Evolutionary conservation across 345 rosid species (phyloP).

Genomic region (Firmiana major): DNA sequence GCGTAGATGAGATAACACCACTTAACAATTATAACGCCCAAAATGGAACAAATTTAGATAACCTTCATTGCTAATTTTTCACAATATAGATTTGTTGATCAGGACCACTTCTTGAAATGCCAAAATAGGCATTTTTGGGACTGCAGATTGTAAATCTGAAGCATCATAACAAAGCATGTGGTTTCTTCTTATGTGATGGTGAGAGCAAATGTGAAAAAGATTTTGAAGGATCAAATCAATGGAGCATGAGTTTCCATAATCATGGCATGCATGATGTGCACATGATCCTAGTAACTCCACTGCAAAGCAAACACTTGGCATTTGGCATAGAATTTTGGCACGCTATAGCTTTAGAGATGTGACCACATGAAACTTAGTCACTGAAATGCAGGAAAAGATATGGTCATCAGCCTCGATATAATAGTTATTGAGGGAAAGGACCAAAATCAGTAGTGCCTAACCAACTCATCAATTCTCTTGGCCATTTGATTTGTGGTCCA

Average conservation of each 20-base stretch:
- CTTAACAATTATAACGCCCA: neutral
- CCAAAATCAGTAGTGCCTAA: neutral
- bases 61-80: neutral
- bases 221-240: neutral
- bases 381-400: neutral
- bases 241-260: neutral
- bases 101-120: neutral
- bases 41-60: neutral
- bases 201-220: neutral
- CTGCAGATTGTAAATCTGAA: neutral
- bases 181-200: neutral
- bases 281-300: constrained; percentile 18
- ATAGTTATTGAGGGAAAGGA: neutral
- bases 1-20: too few species aligned
- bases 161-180: constrained; percentile 14
- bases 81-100: neutral
- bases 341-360: neutral
- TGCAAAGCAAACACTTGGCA: neutral
- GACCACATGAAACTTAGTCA: neutral
- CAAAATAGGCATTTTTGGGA: neutral
- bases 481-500: constrained; percentile 15
- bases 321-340: neutral
- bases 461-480: neutral
- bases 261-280: constrained; percentile 22
- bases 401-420: neutral